phyloP scores from a whole-genome alignment of 306 rosid species.

The Biancaea sappan region DNA sequence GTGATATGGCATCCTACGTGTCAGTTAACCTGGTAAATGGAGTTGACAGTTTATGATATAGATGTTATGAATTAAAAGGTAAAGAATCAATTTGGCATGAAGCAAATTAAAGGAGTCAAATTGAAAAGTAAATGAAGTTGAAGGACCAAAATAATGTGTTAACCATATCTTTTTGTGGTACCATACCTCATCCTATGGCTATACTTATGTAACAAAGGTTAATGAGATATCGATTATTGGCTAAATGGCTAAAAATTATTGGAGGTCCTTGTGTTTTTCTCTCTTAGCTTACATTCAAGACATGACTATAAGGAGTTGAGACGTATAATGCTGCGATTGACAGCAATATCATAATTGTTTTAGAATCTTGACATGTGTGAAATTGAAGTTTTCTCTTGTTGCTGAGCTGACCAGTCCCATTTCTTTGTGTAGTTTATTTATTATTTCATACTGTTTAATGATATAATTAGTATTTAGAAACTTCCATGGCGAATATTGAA shows the following conservation, averaged over 20 bases:
- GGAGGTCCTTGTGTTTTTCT: background rate
- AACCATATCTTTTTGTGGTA: background rate
- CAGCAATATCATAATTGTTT: slow-evolving; percentile 9
- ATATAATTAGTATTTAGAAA: background rate
- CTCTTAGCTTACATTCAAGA: background rate
- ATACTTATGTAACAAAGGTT: background rate
- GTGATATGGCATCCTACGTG: background rate
- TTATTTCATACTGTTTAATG: background rate
- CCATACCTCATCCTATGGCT: background rate
- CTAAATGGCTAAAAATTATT: background rate
- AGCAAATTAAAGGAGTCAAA: background rate
- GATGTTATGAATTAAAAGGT: background rate
- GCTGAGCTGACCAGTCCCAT: background rate
- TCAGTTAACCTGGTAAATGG: background rate
- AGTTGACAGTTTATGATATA: background rate
- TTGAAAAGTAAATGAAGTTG: background rate
- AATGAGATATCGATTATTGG: background rate
- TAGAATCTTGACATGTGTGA: background rate
- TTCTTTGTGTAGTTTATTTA: background rate
- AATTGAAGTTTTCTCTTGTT: background rate
- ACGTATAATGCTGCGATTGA: slow-evolving; percentile 9
- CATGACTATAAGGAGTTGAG: background rate
- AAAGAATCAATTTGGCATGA: background rate
- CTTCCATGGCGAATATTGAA: slow-evolving; percentile 23
- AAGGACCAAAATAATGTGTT: background rate